These are phyloP conservation scores for Torrubiella hemipterigena DNA, from an alignment of 2,329 filamentous ascomycete species.

Conservation along the genomic window DNA sequence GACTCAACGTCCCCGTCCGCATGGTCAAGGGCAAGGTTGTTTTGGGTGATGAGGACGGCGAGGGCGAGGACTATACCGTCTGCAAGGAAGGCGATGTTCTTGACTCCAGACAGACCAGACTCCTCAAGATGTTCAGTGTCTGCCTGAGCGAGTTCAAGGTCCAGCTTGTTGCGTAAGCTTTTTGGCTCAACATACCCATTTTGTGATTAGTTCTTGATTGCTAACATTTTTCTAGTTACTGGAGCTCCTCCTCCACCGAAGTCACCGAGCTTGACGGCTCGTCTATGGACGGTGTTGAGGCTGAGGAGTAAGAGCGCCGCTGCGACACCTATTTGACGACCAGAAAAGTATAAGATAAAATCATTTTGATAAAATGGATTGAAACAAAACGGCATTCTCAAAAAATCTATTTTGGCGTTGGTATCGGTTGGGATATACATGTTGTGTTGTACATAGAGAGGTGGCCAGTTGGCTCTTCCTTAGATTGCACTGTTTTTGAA, in stretches of 20 bases:
- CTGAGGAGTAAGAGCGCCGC: constrained; percentile 10
- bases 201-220: neutral
- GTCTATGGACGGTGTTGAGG: constrained; percentile 25
- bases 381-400: too few relatives aligned
- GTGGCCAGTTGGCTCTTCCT: too few relatives aligned
- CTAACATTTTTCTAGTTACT: constrained; percentile 34
- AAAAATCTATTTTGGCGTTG: too few relatives aligned
- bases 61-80: constrained; percentile 53
- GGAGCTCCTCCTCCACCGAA: constrained; percentile 45
- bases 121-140: constrained; percentile 89
- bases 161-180: constrained; percentile 56
- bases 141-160: constrained; percentile 86
- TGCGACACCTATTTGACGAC: too few relatives aligned
- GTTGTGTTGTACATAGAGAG: too few relatives aligned
- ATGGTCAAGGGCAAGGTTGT: constrained; percentile 82
- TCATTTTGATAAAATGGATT: constrained; percentile 1
- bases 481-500: too few relatives aligned
- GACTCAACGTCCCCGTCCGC: constrained; percentile 79
- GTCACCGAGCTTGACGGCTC: constrained; percentile 41
- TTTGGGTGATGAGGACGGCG: constrained; percentile 46
- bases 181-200: neutral
- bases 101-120: constrained; percentile 82
- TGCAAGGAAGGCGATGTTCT: constrained; percentile 77
- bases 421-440: too few relatives aligned
- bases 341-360: constrained; percentile 1